A percentile compares a stretch with the other conserved stretches of the same genome.
phyloP scores from a whole-genome alignment of 2,329 filamentous ascomycete genomes.

The Fusarium concolor region DNA sequence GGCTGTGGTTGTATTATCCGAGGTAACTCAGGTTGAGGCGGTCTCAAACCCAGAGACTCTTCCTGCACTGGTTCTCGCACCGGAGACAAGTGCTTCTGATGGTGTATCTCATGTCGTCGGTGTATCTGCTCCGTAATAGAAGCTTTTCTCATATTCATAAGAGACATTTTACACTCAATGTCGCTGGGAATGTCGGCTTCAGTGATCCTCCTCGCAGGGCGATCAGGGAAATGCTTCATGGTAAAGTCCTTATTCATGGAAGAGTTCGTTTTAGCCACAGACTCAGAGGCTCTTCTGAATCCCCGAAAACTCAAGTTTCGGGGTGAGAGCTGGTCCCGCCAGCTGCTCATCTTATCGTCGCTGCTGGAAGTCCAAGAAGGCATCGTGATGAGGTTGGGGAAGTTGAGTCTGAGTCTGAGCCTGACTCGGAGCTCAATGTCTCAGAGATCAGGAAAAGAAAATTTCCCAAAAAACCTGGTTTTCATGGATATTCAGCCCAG shows the following conservation, averaged over 20 bases:
- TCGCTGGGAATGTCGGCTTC: slow-evolving; percentile 42
- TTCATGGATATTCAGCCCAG: background rate
- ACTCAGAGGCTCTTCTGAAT: slow-evolving; percentile 39
- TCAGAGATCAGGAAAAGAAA: slow-evolving; percentile 10
- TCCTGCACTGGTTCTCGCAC: slow-evolving; percentile 12
- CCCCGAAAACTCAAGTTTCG: slow-evolving; percentile 33
- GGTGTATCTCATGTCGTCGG: slow-evolving; percentile 20
- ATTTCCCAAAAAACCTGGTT: slow-evolving; percentile 17
- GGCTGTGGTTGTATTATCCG: background rate
- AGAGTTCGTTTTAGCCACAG: slow-evolving; percentile 16
- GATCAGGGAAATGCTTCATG: slow-evolving; percentile 43
- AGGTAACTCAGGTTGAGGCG: background rate
- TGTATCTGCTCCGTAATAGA: slow-evolving; percentile 29
- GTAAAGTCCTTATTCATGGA: slow-evolving; percentile 27
- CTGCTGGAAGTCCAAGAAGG: slow-evolving; percentile 29
- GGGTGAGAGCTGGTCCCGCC: slow-evolving; percentile 39
- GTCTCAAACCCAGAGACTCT: background rate
- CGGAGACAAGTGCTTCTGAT: slow-evolving; percentile 14
- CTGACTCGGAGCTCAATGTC: slow-evolving; percentile 20
- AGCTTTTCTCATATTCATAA: slow-evolving; percentile 33
- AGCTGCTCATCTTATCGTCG: slow-evolving; percentile 40
- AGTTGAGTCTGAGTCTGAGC: background rate
- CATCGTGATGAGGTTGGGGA: slow-evolving; percentile 24
- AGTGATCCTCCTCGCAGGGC: slow-evolving; percentile 33
- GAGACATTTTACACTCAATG: slow-evolving; percentile 34